Evolutionary conservation across 2,329 filamentous ascomycete species (phyloP).

Genomic region (Coniochaeta hoffmannii): DNA sequence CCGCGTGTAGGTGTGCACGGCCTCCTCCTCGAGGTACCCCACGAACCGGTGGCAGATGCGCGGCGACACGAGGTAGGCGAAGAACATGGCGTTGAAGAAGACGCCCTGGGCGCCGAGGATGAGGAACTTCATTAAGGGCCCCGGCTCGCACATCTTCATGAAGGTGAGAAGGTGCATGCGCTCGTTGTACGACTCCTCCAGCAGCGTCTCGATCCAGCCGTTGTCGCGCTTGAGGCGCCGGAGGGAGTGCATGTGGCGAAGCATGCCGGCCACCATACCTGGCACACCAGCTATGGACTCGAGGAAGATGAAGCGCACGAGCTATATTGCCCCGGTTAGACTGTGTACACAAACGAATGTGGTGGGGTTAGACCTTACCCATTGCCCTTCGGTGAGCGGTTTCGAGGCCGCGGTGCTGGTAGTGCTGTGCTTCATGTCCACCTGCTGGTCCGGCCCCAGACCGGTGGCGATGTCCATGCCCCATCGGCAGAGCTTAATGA

Average conservation of each 20-base stretch:
- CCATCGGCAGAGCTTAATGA: constrained; percentile 59
- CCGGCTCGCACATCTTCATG: constrained; percentile 73
- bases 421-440: constrained; percentile 48
- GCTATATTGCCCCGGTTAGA: constrained; percentile 23
- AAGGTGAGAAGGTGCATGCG: constrained; percentile 87
- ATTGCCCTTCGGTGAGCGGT: constrained; percentile 77
- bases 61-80: constrained; percentile 80
- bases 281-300: constrained; percentile 93
- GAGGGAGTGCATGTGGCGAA: constrained; percentile 79
- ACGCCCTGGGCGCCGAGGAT: constrained; percentile 90
- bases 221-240: constrained; percentile 86
- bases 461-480: constrained; percentile 78
- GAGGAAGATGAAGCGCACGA: constrained; percentile 84
- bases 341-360: background rate
- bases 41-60: constrained; percentile 91
- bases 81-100: constrained; percentile 92
- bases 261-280: constrained; percentile 94
- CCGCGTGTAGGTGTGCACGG: constrained; percentile 89
- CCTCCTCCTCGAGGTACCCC: constrained; percentile 94
- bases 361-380: constrained; percentile 36
- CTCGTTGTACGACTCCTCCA: constrained; percentile 89
- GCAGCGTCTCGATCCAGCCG: constrained; percentile 89
- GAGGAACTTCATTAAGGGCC: constrained; percentile 80
- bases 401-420: constrained; percentile 44
- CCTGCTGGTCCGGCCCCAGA: constrained; percentile 62